Conservation (phyloP, 805 yeast species). For the Suhomyces kilbournensis region DNA sequence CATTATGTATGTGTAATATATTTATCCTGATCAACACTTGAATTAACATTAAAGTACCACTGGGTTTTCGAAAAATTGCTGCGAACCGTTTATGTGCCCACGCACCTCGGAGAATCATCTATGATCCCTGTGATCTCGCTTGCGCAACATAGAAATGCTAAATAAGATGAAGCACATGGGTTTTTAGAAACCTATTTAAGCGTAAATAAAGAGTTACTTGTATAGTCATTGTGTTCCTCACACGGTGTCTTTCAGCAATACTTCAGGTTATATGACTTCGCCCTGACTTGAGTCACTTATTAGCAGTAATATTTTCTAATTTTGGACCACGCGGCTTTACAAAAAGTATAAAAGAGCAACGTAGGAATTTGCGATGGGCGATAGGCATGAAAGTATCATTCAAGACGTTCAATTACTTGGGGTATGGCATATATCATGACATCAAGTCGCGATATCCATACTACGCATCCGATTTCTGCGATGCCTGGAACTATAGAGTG, state of each 20-base stretch:
- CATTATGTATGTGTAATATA: constrained; percentile 4
- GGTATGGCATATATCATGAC: constrained; percentile 55
- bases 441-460: constrained; percentile 55
- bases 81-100: background rate
- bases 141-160: no score
- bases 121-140: background rate
- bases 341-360: background rate
- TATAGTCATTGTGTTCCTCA: no score
- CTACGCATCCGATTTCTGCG: constrained; percentile 76
- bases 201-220: no score
- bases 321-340: background rate
- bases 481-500: constrained; percentile 82
- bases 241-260: no score
- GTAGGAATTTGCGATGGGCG: background rate
- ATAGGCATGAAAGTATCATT: constrained; percentile 6
- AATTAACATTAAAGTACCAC: no score
- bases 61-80: background rate
- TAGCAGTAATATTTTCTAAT: background rate
- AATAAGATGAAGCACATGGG: no score
- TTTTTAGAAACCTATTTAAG: no score
- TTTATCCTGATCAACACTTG: background rate
- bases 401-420: constrained; percentile 18
- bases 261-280: background rate
- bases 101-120: background rate
- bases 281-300: background rate